Evolutionary conservation across 257 asterid genomes (phyloP).

Genomic region (Petunia secreta): DNA sequence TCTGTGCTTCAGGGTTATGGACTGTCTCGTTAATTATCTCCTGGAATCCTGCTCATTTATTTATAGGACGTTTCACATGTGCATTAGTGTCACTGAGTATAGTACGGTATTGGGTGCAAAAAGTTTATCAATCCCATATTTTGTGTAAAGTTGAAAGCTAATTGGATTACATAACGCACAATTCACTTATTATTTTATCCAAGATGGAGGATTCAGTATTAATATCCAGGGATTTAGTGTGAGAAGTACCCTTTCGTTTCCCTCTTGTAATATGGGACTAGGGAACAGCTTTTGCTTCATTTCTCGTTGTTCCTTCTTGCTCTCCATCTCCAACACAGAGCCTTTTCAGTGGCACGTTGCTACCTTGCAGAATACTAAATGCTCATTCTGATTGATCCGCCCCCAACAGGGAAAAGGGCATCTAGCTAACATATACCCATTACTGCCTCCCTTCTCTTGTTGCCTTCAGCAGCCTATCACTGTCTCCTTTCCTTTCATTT

Average conservation of each 20-base stretch:
- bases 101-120: neutral
- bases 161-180: neutral
- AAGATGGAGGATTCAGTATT: neutral
- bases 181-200: neutral
- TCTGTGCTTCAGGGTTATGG: slow-evolving; percentile 8
- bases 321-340: neutral
- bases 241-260: slow-evolving; percentile 18
- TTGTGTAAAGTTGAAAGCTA: neutral
- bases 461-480: neutral
- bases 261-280: neutral
- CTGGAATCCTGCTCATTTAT: neutral
- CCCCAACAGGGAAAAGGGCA: neutral
- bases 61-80: neutral
- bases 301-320: neutral
- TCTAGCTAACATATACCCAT: neutral
- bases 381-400: neutral
- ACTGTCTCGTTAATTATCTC: neutral
- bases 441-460: slow-evolving; percentile 4
- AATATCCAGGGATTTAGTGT: slow-evolving; percentile 3
- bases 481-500: neutral
- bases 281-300: neutral
- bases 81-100: neutral
- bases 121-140: neutral
- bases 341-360: neutral
- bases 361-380: slow-evolving; percentile 16